phyloP scores from a whole-genome alignment of 768 basidiomycete genomes.

The Suillus fuscotomentosus region DNA sequence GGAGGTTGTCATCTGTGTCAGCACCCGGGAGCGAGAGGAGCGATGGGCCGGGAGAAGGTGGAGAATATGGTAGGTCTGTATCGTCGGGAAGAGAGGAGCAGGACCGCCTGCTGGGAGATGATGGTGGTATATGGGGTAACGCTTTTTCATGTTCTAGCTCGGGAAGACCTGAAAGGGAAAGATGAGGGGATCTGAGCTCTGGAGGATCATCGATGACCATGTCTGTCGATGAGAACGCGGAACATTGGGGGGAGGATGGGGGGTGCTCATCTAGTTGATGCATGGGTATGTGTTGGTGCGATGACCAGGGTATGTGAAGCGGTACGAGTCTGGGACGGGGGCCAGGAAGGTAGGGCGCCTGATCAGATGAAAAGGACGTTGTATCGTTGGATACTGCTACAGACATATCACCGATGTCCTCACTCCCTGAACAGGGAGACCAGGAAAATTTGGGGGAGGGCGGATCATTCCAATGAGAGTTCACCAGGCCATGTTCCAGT shows the following conservation, averaged over 20 bases:
- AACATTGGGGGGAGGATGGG: constrained; percentile 14
- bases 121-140: constrained; percentile 18
- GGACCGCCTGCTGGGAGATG: constrained; percentile 29
- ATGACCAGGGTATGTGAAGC: constrained; percentile 24
- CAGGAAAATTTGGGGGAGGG: constrained; percentile 15
- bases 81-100: constrained; percentile 29
- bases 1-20: constrained; percentile 41
- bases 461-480: constrained; percentile 18
- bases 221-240: constrained; percentile 16
- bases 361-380: constrained; percentile 14
- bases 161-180: constrained; percentile 29
- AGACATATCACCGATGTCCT: constrained; percentile 9
- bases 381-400: constrained; percentile 11
- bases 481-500: constrained; percentile 7
- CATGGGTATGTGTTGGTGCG: constrained; percentile 17
- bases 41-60: constrained; percentile 19
- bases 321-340: constrained; percentile 18
- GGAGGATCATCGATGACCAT: constrained; percentile 20
- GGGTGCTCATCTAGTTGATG: constrained; percentile 10
- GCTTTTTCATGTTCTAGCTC: constrained; percentile 29
- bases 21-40: constrained; percentile 42
- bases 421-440: constrained; percentile 13
- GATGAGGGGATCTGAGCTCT: constrained; percentile 26
- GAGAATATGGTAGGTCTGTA: constrained; percentile 23
- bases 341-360: constrained; percentile 24